These are phyloP conservation scores for Fusarium transvaalense DNA, from an alignment of 2,329 filamentous ascomycete species.

Conservation along the genomic window DNA sequence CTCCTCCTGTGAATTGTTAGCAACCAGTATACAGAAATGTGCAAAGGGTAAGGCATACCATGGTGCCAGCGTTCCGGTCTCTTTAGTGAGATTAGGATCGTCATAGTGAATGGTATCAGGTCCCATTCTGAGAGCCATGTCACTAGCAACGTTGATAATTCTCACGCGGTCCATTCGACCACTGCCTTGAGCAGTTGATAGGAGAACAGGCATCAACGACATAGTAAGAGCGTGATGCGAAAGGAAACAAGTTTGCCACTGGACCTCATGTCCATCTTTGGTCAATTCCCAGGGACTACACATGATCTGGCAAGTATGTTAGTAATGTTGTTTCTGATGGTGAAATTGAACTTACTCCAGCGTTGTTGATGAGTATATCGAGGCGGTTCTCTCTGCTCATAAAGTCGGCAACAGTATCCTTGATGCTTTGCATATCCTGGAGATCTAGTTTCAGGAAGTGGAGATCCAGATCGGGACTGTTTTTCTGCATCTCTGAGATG, in stretches of 20 bases:
- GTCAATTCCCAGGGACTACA: slow-evolving; percentile 38
- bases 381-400: slow-evolving; percentile 32
- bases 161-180: slow-evolving; percentile 35
- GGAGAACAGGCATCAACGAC: slow-evolving; percentile 32
- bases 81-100: slow-evolving; percentile 40
- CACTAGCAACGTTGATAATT: slow-evolving; percentile 46
- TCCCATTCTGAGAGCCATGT: slow-evolving; percentile 32
- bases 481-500: slow-evolving; percentile 36
- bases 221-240: slow-evolving; percentile 40
- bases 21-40: fast-evolving
- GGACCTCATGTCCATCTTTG: slow-evolving; percentile 39
- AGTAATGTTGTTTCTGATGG: fast-evolving
- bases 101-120: slow-evolving; percentile 40
- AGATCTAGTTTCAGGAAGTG: slow-evolving; percentile 44
- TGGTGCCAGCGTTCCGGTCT: slow-evolving; percentile 30
- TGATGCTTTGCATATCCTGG: slow-evolving; percentile 39
- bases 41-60: neutral
- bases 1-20: slow-evolving; percentile 16
- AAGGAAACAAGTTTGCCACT: slow-evolving; percentile 44
- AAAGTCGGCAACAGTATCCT: slow-evolving; percentile 32
- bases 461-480: slow-evolving; percentile 28
- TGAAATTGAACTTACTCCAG: slow-evolving; percentile 45
- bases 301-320: slow-evolving; percentile 41
- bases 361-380: slow-evolving; percentile 44
- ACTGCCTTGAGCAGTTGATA: slow-evolving; percentile 25